A percentile compares a stretch with the other conserved stretches of the same genome.
These are phyloP conservation scores for Suillus clintonianus DNA, from an alignment of 768 basidiomycete genomes.

Conservation along the genomic window DNA sequence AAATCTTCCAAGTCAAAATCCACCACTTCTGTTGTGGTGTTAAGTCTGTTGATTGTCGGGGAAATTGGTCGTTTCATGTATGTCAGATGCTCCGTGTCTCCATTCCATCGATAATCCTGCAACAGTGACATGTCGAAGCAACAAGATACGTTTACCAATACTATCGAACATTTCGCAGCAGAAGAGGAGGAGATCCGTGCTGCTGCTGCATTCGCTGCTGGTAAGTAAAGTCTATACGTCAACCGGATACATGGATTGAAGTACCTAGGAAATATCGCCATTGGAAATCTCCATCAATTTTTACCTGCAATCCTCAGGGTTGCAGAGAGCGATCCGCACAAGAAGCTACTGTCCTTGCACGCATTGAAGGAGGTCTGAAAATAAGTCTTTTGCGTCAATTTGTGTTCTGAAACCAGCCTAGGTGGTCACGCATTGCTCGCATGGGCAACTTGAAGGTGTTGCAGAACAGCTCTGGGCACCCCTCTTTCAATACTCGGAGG, in stretches of 20 bases:
- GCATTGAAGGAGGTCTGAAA: slow-evolving; percentile 83
- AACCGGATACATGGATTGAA: not conserved
- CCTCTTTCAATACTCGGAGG: slow-evolving; percentile 88
- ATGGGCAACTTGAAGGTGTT: slow-evolving; percentile 79
- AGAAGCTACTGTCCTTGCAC: slow-evolving; percentile 83
- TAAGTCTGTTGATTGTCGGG: slow-evolving; percentile 87
- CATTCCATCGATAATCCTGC: slow-evolving; percentile 5
- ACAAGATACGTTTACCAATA: slow-evolving; percentile 71
- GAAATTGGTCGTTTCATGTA: slow-evolving; percentile 93
- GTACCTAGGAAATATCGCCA: slow-evolving; percentile 86
- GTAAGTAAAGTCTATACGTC: slow-evolving; percentile 39
- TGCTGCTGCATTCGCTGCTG: slow-evolving; percentile 93
- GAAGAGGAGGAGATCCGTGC: slow-evolving; percentile 86
- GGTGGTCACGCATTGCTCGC: slow-evolving; percentile 91
- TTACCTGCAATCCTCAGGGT: slow-evolving; percentile 82
- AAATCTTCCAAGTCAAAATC: slow-evolving; percentile 66
- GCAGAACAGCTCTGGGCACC: slow-evolving; percentile 92
- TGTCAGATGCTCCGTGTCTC: slow-evolving; percentile 10
- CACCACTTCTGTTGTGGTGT: slow-evolving; percentile 66
- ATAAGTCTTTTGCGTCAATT: not conserved
- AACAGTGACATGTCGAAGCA: slow-evolving; percentile 84
- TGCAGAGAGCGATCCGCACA: slow-evolving; percentile 72
- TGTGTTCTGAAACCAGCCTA: slow-evolving; percentile 26
- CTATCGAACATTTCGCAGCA: slow-evolving; percentile 72
- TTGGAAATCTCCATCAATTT: slow-evolving; percentile 88